A percentile compares a stretch with the other conserved stretches of the same genome.
phyloP scores from a whole-genome alignment of 1,139 yeast genomes.

The Blastobotrys capitulatus region DNA sequence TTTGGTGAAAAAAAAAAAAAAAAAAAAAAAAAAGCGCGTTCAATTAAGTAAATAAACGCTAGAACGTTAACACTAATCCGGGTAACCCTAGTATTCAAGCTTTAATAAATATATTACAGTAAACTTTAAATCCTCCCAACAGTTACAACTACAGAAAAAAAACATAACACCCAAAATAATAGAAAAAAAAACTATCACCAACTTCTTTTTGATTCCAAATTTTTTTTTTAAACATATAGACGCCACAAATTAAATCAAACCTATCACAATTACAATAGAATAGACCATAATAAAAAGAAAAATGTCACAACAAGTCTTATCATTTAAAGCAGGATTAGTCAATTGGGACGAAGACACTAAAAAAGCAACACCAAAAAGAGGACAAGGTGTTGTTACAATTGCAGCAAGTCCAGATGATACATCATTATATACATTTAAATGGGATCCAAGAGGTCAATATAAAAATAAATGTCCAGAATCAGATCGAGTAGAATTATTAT shows the following conservation, averaged over 20 bases:
- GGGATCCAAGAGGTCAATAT: conserved; percentile 50
- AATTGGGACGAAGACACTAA: conserved; percentile 64
- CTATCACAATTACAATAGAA: too few relatives aligned
- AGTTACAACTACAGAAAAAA: not conserved
- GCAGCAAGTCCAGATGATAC: conserved; percentile 56
- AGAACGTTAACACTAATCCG: too few relatives aligned
- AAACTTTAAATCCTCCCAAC: not conserved
- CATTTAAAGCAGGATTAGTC: conserved; percentile 85
- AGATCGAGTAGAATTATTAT: conserved; percentile 56
- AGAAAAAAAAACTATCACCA: not conserved
- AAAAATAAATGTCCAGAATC: conserved; percentile 25
- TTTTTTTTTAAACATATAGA: not conserved
- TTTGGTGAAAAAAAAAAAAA: too few relatives aligned
- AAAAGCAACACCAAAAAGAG: conserved; percentile 68
- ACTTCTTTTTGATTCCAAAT: not conserved
- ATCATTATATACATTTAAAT: conserved; percentile 50
- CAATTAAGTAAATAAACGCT: too few relatives aligned
- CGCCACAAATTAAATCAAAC: not conserved
- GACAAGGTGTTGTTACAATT: conserved; percentile 68
- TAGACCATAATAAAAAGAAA: not conserved
- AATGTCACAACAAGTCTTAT: conserved; percentile 30
- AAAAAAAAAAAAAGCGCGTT: too few relatives aligned
- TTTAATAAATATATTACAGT: too few relatives aligned
- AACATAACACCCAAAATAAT: too few relatives aligned
- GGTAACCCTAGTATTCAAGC: too few relatives aligned